phyloP scores from a whole-genome alignment of 2,329 filamentous ascomycete species.

The Fusarium torreyae region DNA sequence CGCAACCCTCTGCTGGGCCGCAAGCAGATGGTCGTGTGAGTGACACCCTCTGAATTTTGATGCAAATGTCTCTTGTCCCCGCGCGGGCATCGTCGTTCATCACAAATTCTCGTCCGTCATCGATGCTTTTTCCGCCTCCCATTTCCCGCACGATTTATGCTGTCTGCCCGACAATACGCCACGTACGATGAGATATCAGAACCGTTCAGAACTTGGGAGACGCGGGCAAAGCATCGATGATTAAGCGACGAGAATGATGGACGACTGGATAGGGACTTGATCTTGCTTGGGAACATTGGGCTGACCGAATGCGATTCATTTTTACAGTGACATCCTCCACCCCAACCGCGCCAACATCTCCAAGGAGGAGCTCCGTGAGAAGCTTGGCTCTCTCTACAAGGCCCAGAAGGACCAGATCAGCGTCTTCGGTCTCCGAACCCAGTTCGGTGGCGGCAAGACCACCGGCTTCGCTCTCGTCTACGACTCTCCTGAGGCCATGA shows the following conservation, averaged over 20 bases:
- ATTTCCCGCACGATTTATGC: slow-evolving; percentile 21
- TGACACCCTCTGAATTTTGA: slow-evolving; percentile 54
- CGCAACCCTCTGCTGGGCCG: slow-evolving; percentile 98
- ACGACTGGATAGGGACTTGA: slow-evolving; percentile 5
- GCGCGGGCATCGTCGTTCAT: slow-evolving; percentile 22
- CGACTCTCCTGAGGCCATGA: slow-evolving; percentile 97
- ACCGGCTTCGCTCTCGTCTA: slow-evolving; percentile 99
- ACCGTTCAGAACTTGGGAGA: slow-evolving; percentile 21
- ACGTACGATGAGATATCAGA: slow-evolving; percentile 24
- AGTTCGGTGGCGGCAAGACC: slow-evolving; percentile 99
- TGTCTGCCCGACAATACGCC: slow-evolving; percentile 22
- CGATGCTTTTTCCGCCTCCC: slow-evolving; percentile 28
- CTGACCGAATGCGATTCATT: slow-evolving; percentile 45
- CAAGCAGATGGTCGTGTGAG: slow-evolving; percentile 99
- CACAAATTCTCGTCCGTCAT: slow-evolving; percentile 20
- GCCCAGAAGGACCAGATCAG: slow-evolving; percentile 96
- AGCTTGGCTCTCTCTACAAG: slow-evolving; percentile 98
- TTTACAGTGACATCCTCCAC: slow-evolving; percentile 95
- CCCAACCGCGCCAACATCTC: slow-evolving; percentile 98
- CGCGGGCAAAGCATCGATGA: slow-evolving; percentile 28
- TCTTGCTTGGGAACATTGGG: slow-evolving; percentile 40
- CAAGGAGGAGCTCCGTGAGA: slow-evolving; percentile 97
- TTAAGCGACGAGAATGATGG: not conserved
- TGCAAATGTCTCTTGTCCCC: slow-evolving; percentile 23
- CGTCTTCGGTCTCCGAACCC: slow-evolving; percentile 98